phyloP scores from a whole-genome alignment of 192 early-diverging fungal species.

The Coemansia sp. region DNA sequence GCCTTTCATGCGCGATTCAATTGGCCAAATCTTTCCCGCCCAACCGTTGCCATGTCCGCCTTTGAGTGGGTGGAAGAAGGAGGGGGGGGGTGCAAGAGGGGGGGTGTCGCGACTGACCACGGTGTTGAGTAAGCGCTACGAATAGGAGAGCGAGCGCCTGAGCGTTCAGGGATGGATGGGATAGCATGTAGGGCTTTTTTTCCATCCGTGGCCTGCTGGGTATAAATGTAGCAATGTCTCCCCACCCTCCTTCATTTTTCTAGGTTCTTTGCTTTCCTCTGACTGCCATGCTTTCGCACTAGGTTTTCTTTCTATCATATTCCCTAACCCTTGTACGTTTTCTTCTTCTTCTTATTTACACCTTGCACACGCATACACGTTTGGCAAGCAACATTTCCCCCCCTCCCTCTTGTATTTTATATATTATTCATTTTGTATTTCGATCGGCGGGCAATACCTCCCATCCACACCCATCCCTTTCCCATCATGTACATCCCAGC shows the following conservation, averaged over 20 bases:
- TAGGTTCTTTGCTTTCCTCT: not conserved
- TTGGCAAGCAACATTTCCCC: too few species aligned
- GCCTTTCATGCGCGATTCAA: slow-evolving; percentile 2
- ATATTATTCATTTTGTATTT: slow-evolving; percentile 3
- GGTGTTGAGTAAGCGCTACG: not conserved
- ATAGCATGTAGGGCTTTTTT: not conserved
- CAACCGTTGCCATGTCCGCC: not conserved
- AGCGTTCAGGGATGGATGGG: not conserved
- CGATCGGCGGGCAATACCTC: too few species aligned
- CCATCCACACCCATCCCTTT: not conserved
- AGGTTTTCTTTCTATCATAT: not conserved
- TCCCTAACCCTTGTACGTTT: not conserved
- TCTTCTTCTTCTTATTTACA: not conserved
- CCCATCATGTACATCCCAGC: slow-evolving; percentile 47
- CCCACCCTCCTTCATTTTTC: not conserved
- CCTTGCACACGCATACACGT: not conserved
- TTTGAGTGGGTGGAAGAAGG: too few species aligned
- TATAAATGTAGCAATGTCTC: not conserved
- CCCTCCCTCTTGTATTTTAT: not conserved
- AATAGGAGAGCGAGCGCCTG: not conserved
- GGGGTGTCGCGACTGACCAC: not conserved
- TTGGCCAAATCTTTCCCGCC: slow-evolving; percentile 12
- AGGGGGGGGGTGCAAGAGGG: not conserved
- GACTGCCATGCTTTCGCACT: not conserved
- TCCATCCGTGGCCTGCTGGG: not conserved